Percentiles rank a stretch among this genome's conserved stretches.
phyloP scores from a whole-genome alignment of 208 protist genomes.

The Trypanosoma avium region DNA sequence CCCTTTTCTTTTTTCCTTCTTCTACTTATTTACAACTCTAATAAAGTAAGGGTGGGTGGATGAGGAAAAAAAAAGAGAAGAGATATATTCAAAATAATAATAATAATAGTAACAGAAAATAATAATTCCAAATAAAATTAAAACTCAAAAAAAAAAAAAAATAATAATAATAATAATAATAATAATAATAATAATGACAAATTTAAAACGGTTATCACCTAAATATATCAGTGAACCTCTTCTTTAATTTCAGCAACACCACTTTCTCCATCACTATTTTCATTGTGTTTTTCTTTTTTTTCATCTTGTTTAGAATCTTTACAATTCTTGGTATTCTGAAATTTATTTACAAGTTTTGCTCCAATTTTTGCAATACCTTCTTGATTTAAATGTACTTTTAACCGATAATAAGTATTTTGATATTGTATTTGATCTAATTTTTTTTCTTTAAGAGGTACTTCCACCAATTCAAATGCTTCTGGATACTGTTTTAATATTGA shows the following conservation, averaged over 20 bases:
- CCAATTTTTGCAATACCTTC: constrained; percentile 22
- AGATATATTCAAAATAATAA: too few relatives aligned
- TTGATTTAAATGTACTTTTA: constrained; percentile 9
- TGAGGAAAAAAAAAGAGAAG: constrained; percentile 28
- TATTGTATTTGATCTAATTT: too few relatives aligned
- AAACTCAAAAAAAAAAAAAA: constrained; percentile 21
- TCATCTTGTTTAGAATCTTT: background rate
- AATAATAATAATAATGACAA: constrained; percentile 22
- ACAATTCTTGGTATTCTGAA: background rate
- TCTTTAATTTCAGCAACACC: background rate
- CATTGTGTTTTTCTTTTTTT: background rate
- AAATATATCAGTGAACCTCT: too few relatives aligned
- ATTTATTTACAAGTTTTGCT: constrained; percentile 6
- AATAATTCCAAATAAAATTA: too few relatives aligned
- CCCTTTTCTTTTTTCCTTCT: background rate
- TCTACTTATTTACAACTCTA: background rate
- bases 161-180: constrained; percentile 23
- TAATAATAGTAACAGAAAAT: too few relatives aligned
- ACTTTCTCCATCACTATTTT: background rate
- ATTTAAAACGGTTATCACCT: too few relatives aligned
- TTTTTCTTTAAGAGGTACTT: too few relatives aligned
- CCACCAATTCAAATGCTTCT: constrained; percentile 25
- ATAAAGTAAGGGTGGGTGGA: constrained; percentile 23
- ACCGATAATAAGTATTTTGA: too few relatives aligned
- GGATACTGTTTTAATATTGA: constrained; percentile 17